Evolutionary conservation across 2,329 filamentous ascomycete genomes (phyloP), one percentile per base, ranked within the genome.

Genomic region (Phyllosticta citriasiana): DNA sequence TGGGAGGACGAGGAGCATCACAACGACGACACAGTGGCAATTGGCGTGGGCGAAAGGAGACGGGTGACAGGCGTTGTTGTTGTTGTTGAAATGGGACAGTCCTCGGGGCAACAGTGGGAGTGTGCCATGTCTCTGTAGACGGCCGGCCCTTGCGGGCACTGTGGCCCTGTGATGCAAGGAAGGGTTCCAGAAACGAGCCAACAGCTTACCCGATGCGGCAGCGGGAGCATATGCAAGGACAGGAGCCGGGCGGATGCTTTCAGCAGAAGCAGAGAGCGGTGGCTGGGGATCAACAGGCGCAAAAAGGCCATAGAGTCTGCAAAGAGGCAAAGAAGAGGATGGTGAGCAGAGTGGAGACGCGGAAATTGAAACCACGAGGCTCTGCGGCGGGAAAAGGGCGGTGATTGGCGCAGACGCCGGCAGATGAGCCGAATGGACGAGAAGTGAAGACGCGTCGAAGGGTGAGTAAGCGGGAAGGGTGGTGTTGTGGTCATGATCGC

Each of bases 311-410:
- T 19, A 40, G 24, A 12, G 56, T 26, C 35, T 27, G 30, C n/a
- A 33, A 24, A 53, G 53, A 33, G 33, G 58, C 58, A 61, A 33
- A 57, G 26, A 40, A 47, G 59, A 50, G 53, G 59, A 57, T 57
- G 53, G 56, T 35, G 53, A 30, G 27, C 56, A 61, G 40, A 25
- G 53, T 61, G 59, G 53, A 61, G 59, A 55, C 59, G 59, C 56
- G 59, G 59, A 61, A 57, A 61, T 61, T 61, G 59, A 61, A 52
- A 54, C 59, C 59, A 53, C 59, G 59, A 57, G 54, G 59, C 59
- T 57, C 54, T 26, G 27, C 47, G 55, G 2, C 7, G 8, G 47
- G 47, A 51, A n/a, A 6, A 9, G 47, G 52, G 59, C 12, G 16
- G 54, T 50, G 26, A 61, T 57, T 57, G 59, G 59, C 59, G 59